Percentiles rank a stretch among this genome's conserved stretches.
These are phyloP conservation scores for Plantago ovata DNA, from an alignment of 257 asterid genomes.

Conservation along the genomic window DNA sequence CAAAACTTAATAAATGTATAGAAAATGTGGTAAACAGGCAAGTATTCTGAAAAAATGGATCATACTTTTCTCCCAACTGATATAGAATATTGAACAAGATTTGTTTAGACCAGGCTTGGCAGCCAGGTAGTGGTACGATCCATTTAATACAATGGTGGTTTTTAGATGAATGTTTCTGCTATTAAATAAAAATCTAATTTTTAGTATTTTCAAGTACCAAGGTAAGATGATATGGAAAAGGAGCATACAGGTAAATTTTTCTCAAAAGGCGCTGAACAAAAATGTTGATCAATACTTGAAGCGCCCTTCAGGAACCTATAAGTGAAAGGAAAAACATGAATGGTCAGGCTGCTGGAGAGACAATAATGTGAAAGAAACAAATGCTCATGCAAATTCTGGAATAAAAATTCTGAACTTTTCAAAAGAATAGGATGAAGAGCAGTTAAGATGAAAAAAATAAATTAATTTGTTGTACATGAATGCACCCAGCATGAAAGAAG, in stretches of 20 bases:
- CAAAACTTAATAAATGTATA: too few species aligned
- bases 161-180: too few species aligned
- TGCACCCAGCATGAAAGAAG: too few species aligned
- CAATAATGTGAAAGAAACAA: background rate
- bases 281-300: conserved; percentile 89
- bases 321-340: conserved; percentile 14
- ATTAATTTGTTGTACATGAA: conserved; percentile 8
- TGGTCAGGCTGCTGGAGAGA: conserved; percentile 17
- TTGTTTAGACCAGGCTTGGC: conserved; percentile 12
- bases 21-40: too few species aligned
- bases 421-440: conserved; percentile 2
- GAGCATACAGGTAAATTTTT: conserved; percentile 80
- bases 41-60: background rate
- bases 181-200: background rate
- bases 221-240: conserved; percentile 18
- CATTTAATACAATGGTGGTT: background rate
- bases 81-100: conserved; percentile 12
- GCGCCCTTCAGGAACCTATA: conserved; percentile 95
- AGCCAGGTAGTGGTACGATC: background rate
- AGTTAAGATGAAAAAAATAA: conserved; percentile 31
- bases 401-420: background rate
- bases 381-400: background rate
- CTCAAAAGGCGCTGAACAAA: conserved; percentile 70
- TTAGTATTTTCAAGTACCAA: too few species aligned
- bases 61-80: background rate